Evolutionary conservation across 805 yeast genomes (phyloP).

Genomic region (Debaryomyces tyrocola): DNA sequence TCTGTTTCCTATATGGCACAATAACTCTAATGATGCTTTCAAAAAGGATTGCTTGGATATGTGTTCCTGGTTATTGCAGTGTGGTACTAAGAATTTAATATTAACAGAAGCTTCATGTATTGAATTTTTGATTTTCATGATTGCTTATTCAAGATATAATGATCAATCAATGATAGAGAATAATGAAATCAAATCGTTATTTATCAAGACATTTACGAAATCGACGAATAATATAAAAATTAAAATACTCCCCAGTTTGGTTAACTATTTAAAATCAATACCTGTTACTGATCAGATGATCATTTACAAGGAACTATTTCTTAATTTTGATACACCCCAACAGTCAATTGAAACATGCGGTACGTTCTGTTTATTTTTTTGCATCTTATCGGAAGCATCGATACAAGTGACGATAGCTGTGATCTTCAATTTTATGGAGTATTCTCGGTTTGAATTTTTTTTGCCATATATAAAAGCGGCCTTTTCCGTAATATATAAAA

Average conservation of each 20-base stretch:
- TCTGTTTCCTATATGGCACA: slow-evolving; percentile 28
- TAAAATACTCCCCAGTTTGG: slow-evolving; percentile 15
- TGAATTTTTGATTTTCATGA: slow-evolving; percentile 31
- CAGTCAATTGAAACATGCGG: slow-evolving; percentile 37
- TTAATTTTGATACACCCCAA: slow-evolving; percentile 35
- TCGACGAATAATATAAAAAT: slow-evolving; percentile 19
- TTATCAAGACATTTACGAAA: slow-evolving; percentile 6
- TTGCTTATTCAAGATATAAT: slow-evolving; percentile 25
- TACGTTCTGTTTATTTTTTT: slow-evolving; percentile 37
- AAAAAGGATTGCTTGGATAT: slow-evolving; percentile 49
- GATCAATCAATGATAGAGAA: slow-evolving; percentile 24
- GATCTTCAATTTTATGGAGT: slow-evolving; percentile 43
- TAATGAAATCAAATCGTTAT: background rate
- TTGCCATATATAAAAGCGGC: slow-evolving; percentile 27
- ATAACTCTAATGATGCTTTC: slow-evolving; percentile 18
- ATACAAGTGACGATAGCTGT: slow-evolving; percentile 31
- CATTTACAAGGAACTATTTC: slow-evolving; percentile 29
- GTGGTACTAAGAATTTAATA: slow-evolving; percentile 42
- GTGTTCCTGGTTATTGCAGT: slow-evolving; percentile 41
- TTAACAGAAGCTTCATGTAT: slow-evolving; percentile 33
- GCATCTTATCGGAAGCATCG: slow-evolving; percentile 28
- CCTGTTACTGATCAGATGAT: slow-evolving; percentile 15
- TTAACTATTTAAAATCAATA: slow-evolving; percentile 6
- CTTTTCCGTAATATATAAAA: slow-evolving; percentile 20
- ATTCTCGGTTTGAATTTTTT: slow-evolving; percentile 30